Evolutionary conservation across 345 rosid genomes (phyloP).

Genomic region (rapeseed (Brassica napus)): DNA sequence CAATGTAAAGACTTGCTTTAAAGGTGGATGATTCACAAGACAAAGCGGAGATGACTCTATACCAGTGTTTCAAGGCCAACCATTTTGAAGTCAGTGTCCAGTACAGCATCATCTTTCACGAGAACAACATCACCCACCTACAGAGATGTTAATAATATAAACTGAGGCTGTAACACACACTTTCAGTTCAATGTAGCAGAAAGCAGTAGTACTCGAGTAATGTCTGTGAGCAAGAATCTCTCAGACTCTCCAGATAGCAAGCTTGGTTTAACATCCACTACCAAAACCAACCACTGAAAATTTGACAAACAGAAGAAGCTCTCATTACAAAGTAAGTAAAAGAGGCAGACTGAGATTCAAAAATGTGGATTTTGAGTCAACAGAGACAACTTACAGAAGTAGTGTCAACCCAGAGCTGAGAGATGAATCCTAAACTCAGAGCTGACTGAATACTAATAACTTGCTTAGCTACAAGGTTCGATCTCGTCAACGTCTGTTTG

Average conservation of each 20-base stretch:
- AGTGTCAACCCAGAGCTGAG: slow-evolving; percentile 88
- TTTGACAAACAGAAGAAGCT: not conserved
- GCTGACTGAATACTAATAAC: slow-evolving; percentile 78
- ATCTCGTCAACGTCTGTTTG: slow-evolving; percentile 56
- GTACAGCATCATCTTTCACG: slow-evolving; percentile 61
- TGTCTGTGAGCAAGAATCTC: slow-evolving; percentile 66
- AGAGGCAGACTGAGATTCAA: not conserved
- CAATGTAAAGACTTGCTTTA: slow-evolving; percentile 23
- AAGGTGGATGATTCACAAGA: not conserved
- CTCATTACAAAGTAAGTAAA: not conserved
- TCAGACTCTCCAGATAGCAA: slow-evolving; percentile 86
- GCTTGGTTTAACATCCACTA: slow-evolving; percentile 77
- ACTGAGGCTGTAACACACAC: slow-evolving; percentile 5
- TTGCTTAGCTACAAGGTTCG: slow-evolving; percentile 80
- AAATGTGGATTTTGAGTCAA: not conserved
- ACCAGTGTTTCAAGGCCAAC: slow-evolving; percentile 84
- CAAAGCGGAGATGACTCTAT: not conserved
- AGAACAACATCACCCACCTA: slow-evolving; percentile 94
- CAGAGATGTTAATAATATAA: slow-evolving; percentile 19
- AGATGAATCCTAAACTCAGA: slow-evolving; percentile 68
- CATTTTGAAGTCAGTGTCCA: slow-evolving; percentile 67
- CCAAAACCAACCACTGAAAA: slow-evolving; percentile 52
- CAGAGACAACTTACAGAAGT: slow-evolving; percentile 47
- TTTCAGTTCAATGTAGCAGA: not conserved
- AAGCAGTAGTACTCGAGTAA: slow-evolving; percentile 49